Conservation (phyloP, 495 filamentous ascomycete species). For the Neurospora sp. region DNA sequence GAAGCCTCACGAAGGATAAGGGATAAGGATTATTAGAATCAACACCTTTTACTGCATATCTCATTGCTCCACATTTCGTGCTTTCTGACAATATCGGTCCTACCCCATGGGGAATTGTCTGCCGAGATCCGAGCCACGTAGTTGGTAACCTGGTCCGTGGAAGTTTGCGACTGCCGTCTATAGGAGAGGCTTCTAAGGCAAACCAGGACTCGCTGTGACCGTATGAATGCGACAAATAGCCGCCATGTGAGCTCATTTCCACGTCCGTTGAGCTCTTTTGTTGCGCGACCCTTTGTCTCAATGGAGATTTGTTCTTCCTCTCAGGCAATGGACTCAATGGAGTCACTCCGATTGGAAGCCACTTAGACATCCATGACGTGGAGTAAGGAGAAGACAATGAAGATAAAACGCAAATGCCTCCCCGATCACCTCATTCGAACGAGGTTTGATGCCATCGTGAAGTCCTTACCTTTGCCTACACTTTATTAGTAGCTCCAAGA, state of each 20-base stretch:
- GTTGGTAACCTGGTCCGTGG: not conserved
- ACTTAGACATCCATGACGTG: not conserved
- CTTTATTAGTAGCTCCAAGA: not conserved
- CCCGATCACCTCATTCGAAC: not conserved
- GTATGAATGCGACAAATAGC: not conserved
- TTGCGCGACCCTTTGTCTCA: not conserved
- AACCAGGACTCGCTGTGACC: not conserved
- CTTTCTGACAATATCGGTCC: not conserved
- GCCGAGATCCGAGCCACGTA: not conserved
- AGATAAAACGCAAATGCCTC: not conserved
- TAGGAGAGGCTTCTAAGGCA: not conserved
- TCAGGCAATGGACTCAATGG: not conserved
- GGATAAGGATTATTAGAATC: no score
- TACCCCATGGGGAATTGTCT: not conserved
- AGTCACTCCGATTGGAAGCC: not conserved
- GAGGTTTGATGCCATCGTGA: not conserved
- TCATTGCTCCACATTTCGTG: no score
- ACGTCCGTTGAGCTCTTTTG: not conserved
- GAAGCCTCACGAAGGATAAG: no score
- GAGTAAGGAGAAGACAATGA: not conserved
- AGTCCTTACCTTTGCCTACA: not conserved
- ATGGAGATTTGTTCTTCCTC: not conserved
- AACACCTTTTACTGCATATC: no score
- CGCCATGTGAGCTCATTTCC: not conserved
- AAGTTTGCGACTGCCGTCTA: not conserved